Percentiles rank a stretch among this genome's conserved stretches.
Evolutionary conservation across 305 asterid species (phyloP).

Genomic region (Fraxinus sp.): DNA sequence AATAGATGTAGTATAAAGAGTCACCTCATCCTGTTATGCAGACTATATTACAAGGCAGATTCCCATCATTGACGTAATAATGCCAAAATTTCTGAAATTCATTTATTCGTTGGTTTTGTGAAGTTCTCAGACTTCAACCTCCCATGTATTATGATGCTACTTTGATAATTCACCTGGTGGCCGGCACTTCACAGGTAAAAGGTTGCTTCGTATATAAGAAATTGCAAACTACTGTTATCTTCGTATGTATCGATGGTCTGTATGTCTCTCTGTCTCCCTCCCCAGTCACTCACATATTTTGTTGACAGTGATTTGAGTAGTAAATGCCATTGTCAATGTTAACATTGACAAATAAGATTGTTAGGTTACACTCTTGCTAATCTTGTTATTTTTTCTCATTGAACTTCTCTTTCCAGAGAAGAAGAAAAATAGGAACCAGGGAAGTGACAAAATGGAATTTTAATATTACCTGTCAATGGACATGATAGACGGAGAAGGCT

Average conservation of each 20-base stretch:
- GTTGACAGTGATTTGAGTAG: neutral
- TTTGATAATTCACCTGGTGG: neutral
- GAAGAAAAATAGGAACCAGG: neutral
- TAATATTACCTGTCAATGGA: conserved; percentile 14
- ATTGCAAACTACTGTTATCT: neutral
- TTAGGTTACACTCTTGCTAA: neutral
- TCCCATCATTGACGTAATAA: neutral
- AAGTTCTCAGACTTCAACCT: neutral
- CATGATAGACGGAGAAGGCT: conserved; percentile 13
- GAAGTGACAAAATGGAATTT: neutral
- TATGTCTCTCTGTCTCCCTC: neutral
- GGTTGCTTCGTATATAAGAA: neutral
- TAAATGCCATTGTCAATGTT: neutral
- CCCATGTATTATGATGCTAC: neutral
- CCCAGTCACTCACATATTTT: neutral
- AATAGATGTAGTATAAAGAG: neutral
- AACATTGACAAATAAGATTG: neutral
- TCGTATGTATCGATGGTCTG: neutral
- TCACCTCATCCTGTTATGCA: neutral
- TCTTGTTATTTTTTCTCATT: neutral
- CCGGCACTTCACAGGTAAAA: neutral
- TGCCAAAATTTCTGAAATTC: neutral
- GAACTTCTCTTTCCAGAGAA: neutral
- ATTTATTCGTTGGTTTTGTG: neutral
- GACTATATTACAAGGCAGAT: neutral